Conservation (phyloP, 371 early-diverging fungal species). For the Apophysomyces trapeziformis region DNA sequence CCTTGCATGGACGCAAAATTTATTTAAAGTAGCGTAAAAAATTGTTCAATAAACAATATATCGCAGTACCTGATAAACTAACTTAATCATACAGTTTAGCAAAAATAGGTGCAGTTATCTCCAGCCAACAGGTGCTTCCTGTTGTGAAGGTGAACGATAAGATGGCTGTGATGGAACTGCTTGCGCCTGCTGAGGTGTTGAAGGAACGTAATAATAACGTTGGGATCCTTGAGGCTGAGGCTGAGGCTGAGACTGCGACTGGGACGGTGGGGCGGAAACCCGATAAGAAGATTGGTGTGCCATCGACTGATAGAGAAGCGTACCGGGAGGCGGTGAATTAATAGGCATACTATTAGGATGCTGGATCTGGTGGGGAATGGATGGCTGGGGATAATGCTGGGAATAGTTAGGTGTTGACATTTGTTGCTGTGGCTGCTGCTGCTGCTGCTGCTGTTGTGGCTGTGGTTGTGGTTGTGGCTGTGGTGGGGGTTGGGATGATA, state of each 20-base stretch:
- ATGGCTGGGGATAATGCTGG: slow-evolving; percentile 5
- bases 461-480: slow-evolving; percentile 9
- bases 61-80: no score
- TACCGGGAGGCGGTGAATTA: not conserved
- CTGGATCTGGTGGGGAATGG: not conserved
- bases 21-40: no score
- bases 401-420: not conserved
- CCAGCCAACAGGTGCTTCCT: slow-evolving; percentile 4
- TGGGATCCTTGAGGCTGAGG: not conserved
- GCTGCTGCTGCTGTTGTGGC: slow-evolving; percentile 12
- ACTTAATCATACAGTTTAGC: no score
- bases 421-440: slow-evolving; percentile 13
- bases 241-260: slow-evolving; percentile 5
- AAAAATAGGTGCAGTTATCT: not conserved
- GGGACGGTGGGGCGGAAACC: slow-evolving; percentile 1
- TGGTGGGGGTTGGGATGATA: not conserved
- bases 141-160: not conserved
- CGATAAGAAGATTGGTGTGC: not conserved
- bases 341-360: not conserved
- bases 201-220: not conserved
- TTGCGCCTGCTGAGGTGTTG: not conserved
- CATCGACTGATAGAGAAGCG: not conserved
- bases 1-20: no score
- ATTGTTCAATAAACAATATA: no score
- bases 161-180: not conserved